Evolutionary conservation across 495 filamentous ascomycete genomes (phyloP).

Genomic region (Daldinia loculata): DNA sequence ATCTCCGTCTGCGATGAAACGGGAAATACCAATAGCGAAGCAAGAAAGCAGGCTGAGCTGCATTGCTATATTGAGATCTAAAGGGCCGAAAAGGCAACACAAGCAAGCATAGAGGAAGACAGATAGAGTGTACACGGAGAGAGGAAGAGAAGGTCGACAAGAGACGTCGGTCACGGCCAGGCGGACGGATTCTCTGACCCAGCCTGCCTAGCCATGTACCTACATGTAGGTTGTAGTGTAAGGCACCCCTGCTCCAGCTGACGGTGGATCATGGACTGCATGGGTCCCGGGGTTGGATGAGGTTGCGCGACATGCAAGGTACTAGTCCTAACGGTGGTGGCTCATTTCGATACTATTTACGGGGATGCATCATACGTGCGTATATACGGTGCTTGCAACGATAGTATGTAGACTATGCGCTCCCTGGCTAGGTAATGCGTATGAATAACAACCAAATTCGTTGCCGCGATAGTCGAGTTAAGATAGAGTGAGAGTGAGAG

Average conservation of each 20-base stretch:
- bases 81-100: slow-evolving; percentile 45
- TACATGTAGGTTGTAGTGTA: slow-evolving; percentile 32
- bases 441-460: not conserved
- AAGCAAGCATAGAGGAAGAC: slow-evolving; percentile 31
- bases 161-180: slow-evolving; percentile 28
- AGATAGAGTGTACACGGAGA: slow-evolving; percentile 17
- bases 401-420: slow-evolving; percentile 9
- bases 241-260: slow-evolving; percentile 47
- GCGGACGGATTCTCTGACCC: slow-evolving; percentile 30
- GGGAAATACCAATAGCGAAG: slow-evolving; percentile 45
- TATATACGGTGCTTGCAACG: slow-evolving; percentile 23
- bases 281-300: slow-evolving; percentile 39
- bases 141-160: slow-evolving; percentile 30
- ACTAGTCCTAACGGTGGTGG: slow-evolving; percentile 38
- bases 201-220: slow-evolving; percentile 36
- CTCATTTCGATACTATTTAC: slow-evolving; percentile 39
- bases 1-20: slow-evolving; percentile 48
- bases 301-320: slow-evolving; percentile 42
- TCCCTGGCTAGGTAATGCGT: not conserved
- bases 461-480: not conserved
- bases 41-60: slow-evolving; percentile 49
- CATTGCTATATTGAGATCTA: slow-evolving; percentile 60
- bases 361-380: slow-evolving; percentile 23
- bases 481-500: not conserved
- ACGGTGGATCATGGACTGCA: slow-evolving; percentile 36